These are phyloP conservation scores for Lagerstroemia speciosa DNA, from an alignment of 345 rosid species.

Conservation along the genomic window DNA sequence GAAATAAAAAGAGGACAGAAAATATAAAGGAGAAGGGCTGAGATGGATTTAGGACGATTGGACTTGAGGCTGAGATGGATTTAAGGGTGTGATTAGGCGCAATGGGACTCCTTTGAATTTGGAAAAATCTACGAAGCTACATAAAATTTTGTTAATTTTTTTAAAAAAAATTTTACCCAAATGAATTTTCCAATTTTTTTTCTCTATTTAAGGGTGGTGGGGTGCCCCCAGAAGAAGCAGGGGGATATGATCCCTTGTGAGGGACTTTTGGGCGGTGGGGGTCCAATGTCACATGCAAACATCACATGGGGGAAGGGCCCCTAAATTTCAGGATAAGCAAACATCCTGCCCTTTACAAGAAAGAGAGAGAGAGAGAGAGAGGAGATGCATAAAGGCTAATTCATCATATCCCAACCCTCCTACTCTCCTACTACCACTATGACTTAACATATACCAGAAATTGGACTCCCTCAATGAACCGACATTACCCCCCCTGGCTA, in stretches of 20 bases:
- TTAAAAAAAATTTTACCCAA: no score
- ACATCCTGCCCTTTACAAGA: not conserved
- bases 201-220: no score
- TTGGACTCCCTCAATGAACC: not conserved
- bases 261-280: not conserved
- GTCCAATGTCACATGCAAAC: constrained; percentile 4
- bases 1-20: not conserved
- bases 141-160: no score
- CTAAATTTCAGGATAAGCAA: not conserved
- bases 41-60: no score
- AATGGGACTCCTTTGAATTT: no score
- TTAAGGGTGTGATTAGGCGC: no score
- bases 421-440: not conserved
- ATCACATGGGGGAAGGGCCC: not conserved
- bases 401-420: not conserved
- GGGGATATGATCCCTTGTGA: not conserved
- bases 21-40: not conserved
- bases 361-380: not conserved
- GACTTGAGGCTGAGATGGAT: no score
- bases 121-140: no score
- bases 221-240: no score
- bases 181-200: no score
- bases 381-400: not conserved
- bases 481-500: no score
- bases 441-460: not conserved